Percentiles rank a stretch among this genome's conserved stretches.
Evolutionary conservation across 2,329 filamentous ascomycete species (phyloP).

Genomic region (Gremmenia infestans): DNA sequence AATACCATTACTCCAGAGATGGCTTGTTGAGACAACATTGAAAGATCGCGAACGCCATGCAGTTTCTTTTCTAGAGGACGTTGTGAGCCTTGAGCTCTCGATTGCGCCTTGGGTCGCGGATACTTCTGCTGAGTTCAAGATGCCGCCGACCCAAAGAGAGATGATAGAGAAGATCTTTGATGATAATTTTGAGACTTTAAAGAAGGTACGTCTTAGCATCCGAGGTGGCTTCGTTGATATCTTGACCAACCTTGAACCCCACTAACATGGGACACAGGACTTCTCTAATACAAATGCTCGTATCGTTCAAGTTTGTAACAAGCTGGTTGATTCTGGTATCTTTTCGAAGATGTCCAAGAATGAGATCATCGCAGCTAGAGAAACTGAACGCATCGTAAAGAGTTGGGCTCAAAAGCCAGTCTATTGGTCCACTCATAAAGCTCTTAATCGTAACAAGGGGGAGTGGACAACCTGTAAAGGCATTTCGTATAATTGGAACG

Average conservation of each 20-base stretch:
- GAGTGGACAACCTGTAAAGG: conserved; percentile 3
- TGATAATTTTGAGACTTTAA: background rate
- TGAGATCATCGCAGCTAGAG: background rate
- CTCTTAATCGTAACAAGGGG: conserved; percentile 9
- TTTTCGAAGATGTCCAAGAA: conserved; percentile 4
- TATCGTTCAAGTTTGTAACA: background rate
- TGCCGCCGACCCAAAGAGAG: background rate
- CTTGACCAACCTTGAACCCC: background rate
- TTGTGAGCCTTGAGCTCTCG: conserved; percentile 3
- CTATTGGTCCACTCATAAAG: conserved; percentile 15
- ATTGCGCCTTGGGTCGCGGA: conserved; percentile 10
- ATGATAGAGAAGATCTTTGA: background rate
- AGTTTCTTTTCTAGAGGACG: conserved; percentile 12
- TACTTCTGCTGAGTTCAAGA: conserved; percentile 9
- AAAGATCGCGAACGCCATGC: conserved; percentile 4
- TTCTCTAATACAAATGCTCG: background rate
- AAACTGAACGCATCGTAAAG: background rate
- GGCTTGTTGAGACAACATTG: conserved; percentile 13
- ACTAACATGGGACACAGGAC: background rate
- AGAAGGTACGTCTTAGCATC: conserved; percentile 1
- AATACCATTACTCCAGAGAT: conserved; percentile 11
- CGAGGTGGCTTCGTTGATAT: background rate
- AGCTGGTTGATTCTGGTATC: background rate
- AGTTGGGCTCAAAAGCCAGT: conserved; percentile 1
- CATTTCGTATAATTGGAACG: conserved; percentile 12